Evolutionary conservation across 768 basidiomycete species (phyloP).

Genomic region (Leucocoprinus birnbaumii): DNA sequence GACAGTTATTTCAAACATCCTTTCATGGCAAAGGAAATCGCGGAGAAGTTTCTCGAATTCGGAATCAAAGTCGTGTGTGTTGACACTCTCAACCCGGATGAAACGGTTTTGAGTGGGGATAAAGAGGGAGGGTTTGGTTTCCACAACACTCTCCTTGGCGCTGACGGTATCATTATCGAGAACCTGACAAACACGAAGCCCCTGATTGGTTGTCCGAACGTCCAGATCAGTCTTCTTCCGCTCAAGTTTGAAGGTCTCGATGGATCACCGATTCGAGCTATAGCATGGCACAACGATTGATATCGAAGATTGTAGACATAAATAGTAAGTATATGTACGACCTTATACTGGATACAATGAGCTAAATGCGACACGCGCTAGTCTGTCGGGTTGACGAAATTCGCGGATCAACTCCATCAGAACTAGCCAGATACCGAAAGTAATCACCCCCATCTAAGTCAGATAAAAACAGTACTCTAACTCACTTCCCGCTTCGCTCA

Average conservation of each 20-base stretch:
- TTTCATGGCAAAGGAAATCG: conserved; percentile 53
- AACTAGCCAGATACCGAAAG: too few relatives aligned
- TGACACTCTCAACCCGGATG: conserved; percentile 69
- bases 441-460: too few relatives aligned
- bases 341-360: too few relatives aligned
- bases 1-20: conserved; percentile 60
- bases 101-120: conserved; percentile 39
- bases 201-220: conserved; percentile 21
- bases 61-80: conserved; percentile 60
- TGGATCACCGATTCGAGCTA: conserved; percentile 71
- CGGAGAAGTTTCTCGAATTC: conserved; percentile 39
- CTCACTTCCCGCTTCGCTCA: too few relatives aligned
- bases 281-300: conserved; percentile 49
- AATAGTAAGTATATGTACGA: too few relatives aligned
- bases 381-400: too few relatives aligned
- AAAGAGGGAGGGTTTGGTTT: conserved; percentile 43
- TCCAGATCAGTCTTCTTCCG: conserved; percentile 52
- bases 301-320: too few relatives aligned
- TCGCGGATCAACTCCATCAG: too few relatives aligned
- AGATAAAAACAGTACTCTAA: too few relatives aligned
- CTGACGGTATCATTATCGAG: conserved; percentile 65
- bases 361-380: too few relatives aligned
- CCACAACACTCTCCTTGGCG: conserved; percentile 60
- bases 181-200: conserved; percentile 57
- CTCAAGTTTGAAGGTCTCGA: conserved; percentile 57